Conservation (phyloP, 164 flowering plant species). For the Kingdonia uniflora region DNA sequence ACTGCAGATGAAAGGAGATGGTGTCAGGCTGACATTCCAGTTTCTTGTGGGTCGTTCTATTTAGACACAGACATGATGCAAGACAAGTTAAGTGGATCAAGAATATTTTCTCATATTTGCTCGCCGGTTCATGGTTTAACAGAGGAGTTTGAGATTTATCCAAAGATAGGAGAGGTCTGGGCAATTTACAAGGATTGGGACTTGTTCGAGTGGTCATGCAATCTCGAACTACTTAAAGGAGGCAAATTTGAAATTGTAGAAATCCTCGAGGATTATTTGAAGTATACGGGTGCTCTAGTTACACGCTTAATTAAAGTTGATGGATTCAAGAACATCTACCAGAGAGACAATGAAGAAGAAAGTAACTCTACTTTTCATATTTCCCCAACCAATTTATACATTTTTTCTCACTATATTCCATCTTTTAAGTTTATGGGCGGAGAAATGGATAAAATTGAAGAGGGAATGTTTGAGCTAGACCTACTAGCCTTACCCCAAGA, state of each 20-base stretch:
- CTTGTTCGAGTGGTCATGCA: constrained; percentile 20
- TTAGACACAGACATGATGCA: constrained; percentile 17
- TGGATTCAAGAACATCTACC: constrained; percentile 23
- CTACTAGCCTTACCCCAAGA: constrained; percentile 20
- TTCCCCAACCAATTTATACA: constrained; percentile 18
- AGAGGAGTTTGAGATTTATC: constrained; percentile 27
- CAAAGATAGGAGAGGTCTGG: constrained; percentile 40
- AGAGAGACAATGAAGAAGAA: constrained; percentile 17
- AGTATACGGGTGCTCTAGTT: constrained; percentile 14
- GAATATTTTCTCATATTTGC: constrained; percentile 23
- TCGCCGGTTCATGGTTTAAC: constrained; percentile 15
- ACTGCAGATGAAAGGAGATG: constrained; percentile 28
- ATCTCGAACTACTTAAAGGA: constrained; percentile 14
- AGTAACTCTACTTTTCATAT: constrained; percentile 16
- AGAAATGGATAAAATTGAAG: constrained; percentile 17
- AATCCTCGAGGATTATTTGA: constrained; percentile 22
- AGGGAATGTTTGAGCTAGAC: constrained; percentile 33
- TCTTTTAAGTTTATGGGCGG: constrained; percentile 23
- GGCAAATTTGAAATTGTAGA: constrained; percentile 26
- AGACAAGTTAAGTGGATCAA: constrained; percentile 6
- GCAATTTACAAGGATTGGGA: constrained; percentile 36
- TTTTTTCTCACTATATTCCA: constrained; percentile 36
- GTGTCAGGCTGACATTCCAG: constrained; percentile 41
- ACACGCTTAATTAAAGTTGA: constrained; percentile 22
- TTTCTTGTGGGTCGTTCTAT: constrained; percentile 39